Evolutionary conservation across 345 rosid genomes (phyloP), one percentile per base, ranked within the genome.

Genomic region (Salix dunnii): DNA sequence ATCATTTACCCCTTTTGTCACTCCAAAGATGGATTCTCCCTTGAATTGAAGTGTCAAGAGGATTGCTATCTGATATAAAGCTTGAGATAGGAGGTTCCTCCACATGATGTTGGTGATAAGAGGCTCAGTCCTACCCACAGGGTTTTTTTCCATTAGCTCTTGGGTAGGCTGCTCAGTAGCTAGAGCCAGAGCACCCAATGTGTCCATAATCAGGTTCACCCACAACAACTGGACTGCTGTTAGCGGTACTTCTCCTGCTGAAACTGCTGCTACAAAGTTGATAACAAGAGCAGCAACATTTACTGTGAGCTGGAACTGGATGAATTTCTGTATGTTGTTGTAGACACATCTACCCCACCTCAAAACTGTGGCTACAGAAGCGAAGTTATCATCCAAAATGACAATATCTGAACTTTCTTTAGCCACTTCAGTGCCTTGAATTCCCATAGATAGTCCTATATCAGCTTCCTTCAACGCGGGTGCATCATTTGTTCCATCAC

Each of bases 311-410:
- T 91, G 98, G 84, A 90, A 90, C 62, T 89, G 95, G 35, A 94
- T 88, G 75, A 94, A 88, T 53, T 94, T 91, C 70, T 94, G 94
- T 58, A 93, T 89, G 82, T 90, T 93, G 74, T 79, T 85, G 78
- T 90, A 90, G 3, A 93, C 92, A 51, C 95, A 90, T 65, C 97
- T 86, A 8, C 97, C 98, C 97, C 95, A 89, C 68, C 79, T 88
- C 70, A 91, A 70, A 46, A 89, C 95, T 0, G 89, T 90, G 9
- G 87, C 87, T 7, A 88, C 91, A 0, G 95, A 88, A 7, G 91
- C 87, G 4, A 94, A 94, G 55, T 94, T 89, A 71, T 91, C 94
- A 23, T 91, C 92, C 55, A 91, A 81, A 31, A 94, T 90, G 67
- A 90, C 88, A 9, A 91, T 91, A 83, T 91, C 97, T 0, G 97